phyloP scores from a whole-genome alignment of 164 flowering plant species.

The Tetracentron sinense region DNA sequence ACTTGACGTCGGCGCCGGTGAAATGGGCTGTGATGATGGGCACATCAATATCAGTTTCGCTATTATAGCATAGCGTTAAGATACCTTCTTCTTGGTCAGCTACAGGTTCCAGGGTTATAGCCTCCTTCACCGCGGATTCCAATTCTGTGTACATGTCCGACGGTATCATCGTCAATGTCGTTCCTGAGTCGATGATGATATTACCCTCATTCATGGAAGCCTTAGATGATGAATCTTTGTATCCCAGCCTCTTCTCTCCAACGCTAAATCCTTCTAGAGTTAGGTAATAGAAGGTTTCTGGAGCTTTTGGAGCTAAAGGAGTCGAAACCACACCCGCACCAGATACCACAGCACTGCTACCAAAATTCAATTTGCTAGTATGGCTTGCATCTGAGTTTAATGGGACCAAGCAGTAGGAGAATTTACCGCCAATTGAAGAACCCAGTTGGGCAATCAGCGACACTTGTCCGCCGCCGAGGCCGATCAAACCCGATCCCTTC shows the following conservation, averaged over 20 bases:
- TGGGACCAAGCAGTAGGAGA: conserved; percentile 58
- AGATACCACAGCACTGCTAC: conserved; percentile 23
- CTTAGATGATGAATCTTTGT: neutral
- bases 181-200: conserved; percentile 66
- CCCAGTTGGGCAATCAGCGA: conserved; percentile 42
- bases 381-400: neutral
- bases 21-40: conserved; percentile 31
- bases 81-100: neutral
- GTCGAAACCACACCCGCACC: conserved; percentile 37
- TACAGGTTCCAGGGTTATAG: neutral
- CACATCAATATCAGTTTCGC: neutral
- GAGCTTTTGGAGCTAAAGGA: conserved; percentile 18
- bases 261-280: conserved; percentile 40
- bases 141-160: conserved; percentile 11
- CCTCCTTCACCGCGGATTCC: conserved; percentile 6
- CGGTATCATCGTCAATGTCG: conserved; percentile 36
- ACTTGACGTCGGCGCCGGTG: conserved; percentile 28
- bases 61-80: conserved; percentile 19
- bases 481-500: conserved; percentile 42
- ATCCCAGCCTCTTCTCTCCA: conserved; percentile 21
- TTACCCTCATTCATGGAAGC: conserved; percentile 22
- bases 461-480: conserved; percentile 46
- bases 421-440: conserved; percentile 33
- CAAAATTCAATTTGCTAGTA: conserved; percentile 40
- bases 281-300: conserved; percentile 36